Evolutionary conservation across 495 filamentous ascomycete species (phyloP).

Genomic region (Talaromyces liani): DNA sequence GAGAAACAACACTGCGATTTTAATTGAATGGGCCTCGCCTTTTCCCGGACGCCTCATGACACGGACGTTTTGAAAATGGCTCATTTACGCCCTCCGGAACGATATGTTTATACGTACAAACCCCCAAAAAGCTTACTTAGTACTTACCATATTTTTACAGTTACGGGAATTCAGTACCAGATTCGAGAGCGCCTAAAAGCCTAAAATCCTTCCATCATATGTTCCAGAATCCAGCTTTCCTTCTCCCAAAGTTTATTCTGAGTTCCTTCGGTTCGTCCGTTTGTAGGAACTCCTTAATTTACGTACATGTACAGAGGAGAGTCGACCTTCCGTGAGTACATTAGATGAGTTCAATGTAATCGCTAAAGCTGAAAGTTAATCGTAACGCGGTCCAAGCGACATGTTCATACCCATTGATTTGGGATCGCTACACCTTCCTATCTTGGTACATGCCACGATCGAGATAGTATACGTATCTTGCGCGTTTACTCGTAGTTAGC

Average conservation of each 20-base stretch:
- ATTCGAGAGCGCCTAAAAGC: neutral
- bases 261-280: neutral
- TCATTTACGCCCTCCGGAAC: neutral
- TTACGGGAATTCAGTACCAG: neutral
- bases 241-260: neutral
- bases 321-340: too few species aligned
- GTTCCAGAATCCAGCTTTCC: neutral
- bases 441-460: too few species aligned
- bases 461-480: too few species aligned
- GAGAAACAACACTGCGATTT: neutral
- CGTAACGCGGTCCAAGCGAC: too few species aligned
- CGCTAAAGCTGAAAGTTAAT: too few species aligned
- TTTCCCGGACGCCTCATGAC: neutral
- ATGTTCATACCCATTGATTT: too few species aligned
- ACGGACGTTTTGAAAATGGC: neutral
- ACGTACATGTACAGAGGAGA: too few species aligned
- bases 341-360: too few species aligned
- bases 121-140: neutral
- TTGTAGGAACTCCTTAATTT: too few species aligned
- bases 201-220: neutral
- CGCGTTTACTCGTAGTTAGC: too few species aligned
- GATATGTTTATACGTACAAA: too few species aligned
- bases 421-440: too few species aligned
- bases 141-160: neutral
- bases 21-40: neutral